Base-by-base conservation (phyloP, 2,329 filamentous ascomycete species). In the Nemania sp. region DNA sequence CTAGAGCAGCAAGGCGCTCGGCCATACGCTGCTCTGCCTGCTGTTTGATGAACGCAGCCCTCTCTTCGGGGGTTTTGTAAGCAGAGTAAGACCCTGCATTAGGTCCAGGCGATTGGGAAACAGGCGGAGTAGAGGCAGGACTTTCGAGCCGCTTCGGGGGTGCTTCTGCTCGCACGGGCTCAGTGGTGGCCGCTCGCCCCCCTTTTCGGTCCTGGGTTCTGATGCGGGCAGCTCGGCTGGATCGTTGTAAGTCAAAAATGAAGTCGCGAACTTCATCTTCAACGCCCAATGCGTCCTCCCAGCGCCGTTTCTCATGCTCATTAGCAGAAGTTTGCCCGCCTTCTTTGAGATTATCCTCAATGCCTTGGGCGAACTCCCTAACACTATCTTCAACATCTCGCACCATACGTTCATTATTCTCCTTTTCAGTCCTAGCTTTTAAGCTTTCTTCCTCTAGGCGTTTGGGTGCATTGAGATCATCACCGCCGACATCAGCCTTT, bases 181-280 rank as follows among this genome's bases (percentile, higher is more conserved):
- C 83, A 11, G 80, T 79, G 15, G 80, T 76, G 20, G 81, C 77
- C 57, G 78, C 65, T 54, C 81, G 77, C 35, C 83, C 83, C 5
- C 83, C 79, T 22, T 82, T 79, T 27, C 84, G 83, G 68, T 89
- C 90, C 77, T 87, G 89, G 56, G 84, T 82, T 67, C 87, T 85
- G 66, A 97, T 82, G 67, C 90, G 90, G 61, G 93, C 86, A 71
- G 93, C 87, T 72, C 94, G 89, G 79, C 93, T 97, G 70, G 90
- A 92, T 69, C 95, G 90, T 79, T 98, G 94, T 61, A 99, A 84
- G 73, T 98, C 96, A 78, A 96, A 98, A 78, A 99, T 99, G 80
- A 99, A 98, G 77, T 99, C 96, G 76, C 94, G 93, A 69, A 98
- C 92, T 76, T 97, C 94, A 76, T 99, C 95, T 78, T 99, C 96